Evolutionary conservation across 2,329 filamentous ascomycete genomes (phyloP).

Genomic region (Aspergillus proliferans): DNA sequence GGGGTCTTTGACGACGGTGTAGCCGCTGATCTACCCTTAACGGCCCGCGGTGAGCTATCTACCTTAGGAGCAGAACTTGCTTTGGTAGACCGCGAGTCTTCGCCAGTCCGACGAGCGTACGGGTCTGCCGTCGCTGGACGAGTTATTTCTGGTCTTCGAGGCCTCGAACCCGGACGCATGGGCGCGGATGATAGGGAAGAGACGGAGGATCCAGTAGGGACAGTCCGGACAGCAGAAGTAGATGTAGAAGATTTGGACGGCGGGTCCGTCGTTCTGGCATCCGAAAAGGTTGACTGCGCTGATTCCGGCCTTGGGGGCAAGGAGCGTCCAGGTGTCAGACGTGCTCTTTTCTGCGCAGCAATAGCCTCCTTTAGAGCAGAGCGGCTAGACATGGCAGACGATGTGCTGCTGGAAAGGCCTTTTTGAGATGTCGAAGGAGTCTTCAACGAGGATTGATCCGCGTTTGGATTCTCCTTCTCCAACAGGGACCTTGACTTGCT

Average conservation of each 20-base stretch:
- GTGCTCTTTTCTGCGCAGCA: conserved; percentile 67
- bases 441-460: conserved; percentile 12
- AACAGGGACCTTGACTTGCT: conserved; percentile 70
- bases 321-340: conserved; percentile 27
- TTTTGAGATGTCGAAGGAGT: conserved; percentile 13
- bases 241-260: conserved; percentile 21
- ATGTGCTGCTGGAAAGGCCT: conserved; percentile 11
- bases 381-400: conserved; percentile 20
- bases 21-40: conserved; percentile 22
- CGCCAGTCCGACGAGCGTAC: conserved; percentile 40
- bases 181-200: conserved; percentile 54
- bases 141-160: conserved; percentile 31
- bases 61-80: conserved; percentile 16
- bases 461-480: conserved; percentile 71
- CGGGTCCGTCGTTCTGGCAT: conserved; percentile 30
- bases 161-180: conserved; percentile 43
- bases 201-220: conserved; percentile 30
- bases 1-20: conserved; percentile 26
- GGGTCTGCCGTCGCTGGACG: conserved; percentile 31
- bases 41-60: conserved; percentile 15
- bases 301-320: conserved; percentile 52
- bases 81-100: conserved; percentile 41
- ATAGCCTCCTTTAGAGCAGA: conserved; percentile 73
- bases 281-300: conserved; percentile 49
- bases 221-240: conserved; percentile 19